Evolutionary conservation across 164 flowering plant genomes (phyloP), one percentile per base, ranked within the genome.

Genomic region (Nymphaea colorata): DNA sequence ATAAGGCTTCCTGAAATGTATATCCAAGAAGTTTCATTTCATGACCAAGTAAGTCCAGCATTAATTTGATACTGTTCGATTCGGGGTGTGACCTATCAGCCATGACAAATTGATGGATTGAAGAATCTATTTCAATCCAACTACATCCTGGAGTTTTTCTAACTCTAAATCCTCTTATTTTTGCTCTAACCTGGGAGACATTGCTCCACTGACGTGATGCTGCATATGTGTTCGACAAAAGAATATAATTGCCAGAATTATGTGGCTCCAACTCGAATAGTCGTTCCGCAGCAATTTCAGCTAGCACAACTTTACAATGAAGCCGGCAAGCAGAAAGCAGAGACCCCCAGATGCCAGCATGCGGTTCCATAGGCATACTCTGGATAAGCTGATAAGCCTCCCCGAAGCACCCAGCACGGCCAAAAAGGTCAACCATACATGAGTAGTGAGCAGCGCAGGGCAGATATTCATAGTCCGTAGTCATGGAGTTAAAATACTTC

Each of bases 41-140:
- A 66, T 79, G 70, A 57, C 14, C 7, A 47, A 78, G 74, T 61
- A 76, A 75, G 68, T 70, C 67, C 72, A 82, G 73, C 18, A 77
- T 57, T 25, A 59, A 61, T 53, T 65, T 70, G 64, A 81, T 71
- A 55, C 53, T 69, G 51, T 74, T 69, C 12, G 74, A 64, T 71
- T 72, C 76, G 41, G 64, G 41, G 73, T 74, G 78, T 47, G 79
- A 70, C 16, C 51, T 55, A 71, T 81, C 82, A 59, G 79, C 85
- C 75, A 69, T 76, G 59, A 82, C 76, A 76, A 82, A 80, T 73
- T 79, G 84, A 78, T 77, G 78, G 65, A 83, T 79, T 12, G 59
- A 68, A 67, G 66, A 47, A 16, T 71, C 75, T 64, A 79, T 68
- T 61, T 78, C 82, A 65, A 80, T 81, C 80, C 83, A 81, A 72